Conservation (phyloP, 2,329 filamentous ascomycete species). For the Neoscytalidium dimidiatum region DNA sequence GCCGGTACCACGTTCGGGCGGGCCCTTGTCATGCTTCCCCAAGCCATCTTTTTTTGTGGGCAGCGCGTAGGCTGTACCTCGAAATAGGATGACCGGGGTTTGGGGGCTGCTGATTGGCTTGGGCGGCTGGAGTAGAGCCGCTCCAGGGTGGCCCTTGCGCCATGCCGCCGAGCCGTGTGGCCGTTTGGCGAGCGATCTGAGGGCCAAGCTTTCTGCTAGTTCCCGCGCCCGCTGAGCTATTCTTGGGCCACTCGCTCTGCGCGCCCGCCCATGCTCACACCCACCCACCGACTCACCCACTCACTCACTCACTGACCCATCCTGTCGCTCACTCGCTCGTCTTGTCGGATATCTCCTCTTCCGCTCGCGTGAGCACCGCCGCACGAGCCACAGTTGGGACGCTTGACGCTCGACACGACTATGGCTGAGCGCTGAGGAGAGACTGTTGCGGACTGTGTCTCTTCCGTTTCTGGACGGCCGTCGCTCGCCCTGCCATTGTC, state of each 20-base stretch:
- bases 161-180: neutral
- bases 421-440: constrained; percentile 1
- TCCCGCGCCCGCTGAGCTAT: constrained; percentile 4
- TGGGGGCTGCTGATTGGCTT: neutral
- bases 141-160: constrained; percentile 11
- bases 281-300: neutral
- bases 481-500: neutral
- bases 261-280: too few species aligned
- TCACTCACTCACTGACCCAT: neutral
- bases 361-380: constrained; percentile 1
- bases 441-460: neutral
- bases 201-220: constrained; percentile 13
- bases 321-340: too few species aligned
- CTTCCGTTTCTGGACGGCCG: neutral
- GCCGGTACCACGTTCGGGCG: neutral
- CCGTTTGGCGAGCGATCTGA: neutral
- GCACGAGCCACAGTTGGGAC: neutral
- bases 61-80: constrained; percentile 14
- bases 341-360: neutral
- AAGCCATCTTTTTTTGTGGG: neutral
- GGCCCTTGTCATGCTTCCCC: neutral
- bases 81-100: constrained; percentile 4
- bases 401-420: neutral
- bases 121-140: neutral
- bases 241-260: constrained; percentile 4